Evolutionary conservation across 2,329 filamentous ascomycete species (phyloP).

Genomic region (Colletotrichum sp.): DNA sequence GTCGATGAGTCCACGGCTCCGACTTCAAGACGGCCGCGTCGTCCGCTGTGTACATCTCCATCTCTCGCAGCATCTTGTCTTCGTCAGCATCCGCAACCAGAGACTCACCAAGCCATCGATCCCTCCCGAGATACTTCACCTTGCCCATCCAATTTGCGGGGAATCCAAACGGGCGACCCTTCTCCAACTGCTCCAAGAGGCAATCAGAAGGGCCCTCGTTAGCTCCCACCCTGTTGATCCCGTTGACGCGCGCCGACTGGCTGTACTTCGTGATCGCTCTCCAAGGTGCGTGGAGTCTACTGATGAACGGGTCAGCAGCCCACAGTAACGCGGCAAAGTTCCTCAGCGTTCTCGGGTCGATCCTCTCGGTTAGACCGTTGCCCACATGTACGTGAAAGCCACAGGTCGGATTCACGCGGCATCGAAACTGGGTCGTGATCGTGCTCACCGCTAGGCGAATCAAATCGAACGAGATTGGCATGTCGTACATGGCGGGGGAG

Average conservation of each 20-base stretch:
- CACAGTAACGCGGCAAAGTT: constrained; percentile 36
- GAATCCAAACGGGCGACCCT: background rate
- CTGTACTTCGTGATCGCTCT: constrained; percentile 24
- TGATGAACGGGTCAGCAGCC: constrained; percentile 39
- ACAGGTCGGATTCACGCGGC: constrained; percentile 35
- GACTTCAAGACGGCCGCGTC: background rate
- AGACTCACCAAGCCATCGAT: constrained; percentile 28
- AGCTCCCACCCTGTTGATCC: background rate
- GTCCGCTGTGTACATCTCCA: background rate
- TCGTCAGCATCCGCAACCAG: background rate
- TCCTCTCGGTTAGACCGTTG: constrained; percentile 30
- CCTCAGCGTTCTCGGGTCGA: constrained; percentile 30
- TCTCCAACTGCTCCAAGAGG: background rate
- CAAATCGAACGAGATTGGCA: constrained; percentile 29
- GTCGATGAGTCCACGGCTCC: constrained; percentile 8
- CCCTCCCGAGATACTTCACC: constrained; percentile 25
- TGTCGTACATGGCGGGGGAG: constrained; percentile 37
- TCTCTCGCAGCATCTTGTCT: background rate
- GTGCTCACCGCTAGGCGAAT: constrained; percentile 34
- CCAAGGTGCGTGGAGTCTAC: constrained; percentile 37
- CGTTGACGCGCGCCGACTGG: constrained; percentile 12
- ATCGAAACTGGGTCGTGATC: constrained; percentile 32
- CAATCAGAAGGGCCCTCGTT: background rate
- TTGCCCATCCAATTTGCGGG: background rate
- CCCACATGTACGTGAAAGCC: constrained; percentile 43